Percentiles rank a stretch among this genome's conserved stretches.
Evolutionary conservation across 441 rosid species (phyloP).

Genomic region (Metrosideros polymorpha): DNA sequence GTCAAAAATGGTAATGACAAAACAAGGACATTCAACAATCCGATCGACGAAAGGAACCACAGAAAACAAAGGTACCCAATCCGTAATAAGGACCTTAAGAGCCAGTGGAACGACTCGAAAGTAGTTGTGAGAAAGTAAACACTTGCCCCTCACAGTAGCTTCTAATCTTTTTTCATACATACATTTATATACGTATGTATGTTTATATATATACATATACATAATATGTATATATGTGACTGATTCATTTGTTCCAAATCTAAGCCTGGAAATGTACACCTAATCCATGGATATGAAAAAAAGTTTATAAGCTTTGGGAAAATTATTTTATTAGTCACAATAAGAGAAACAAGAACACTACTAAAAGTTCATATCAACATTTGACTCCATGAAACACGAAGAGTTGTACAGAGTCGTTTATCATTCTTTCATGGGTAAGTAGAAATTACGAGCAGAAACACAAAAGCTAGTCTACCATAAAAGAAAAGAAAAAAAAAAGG

Average conservation of each 20-base stretch:
- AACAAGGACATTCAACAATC: background rate
- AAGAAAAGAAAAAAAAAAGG: no score
- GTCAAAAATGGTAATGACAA: background rate
- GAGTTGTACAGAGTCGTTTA: background rate
- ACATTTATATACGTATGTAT: no score
- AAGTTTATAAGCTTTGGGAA: background rate
- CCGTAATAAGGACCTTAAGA: background rate
- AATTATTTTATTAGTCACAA: background rate
- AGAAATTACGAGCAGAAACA: background rate
- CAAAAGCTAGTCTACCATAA: background rate
- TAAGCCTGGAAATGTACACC: background rate
- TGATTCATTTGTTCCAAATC: background rate
- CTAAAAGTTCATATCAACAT: background rate
- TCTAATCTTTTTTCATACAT: conserved; percentile 28
- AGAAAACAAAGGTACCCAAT: background rate
- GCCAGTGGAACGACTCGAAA: background rate
- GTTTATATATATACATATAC: no score
- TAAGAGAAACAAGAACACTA: background rate
- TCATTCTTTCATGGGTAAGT: background rate
- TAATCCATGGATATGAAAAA: background rate
- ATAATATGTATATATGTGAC: background rate
- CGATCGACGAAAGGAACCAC: background rate
- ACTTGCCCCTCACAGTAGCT: background rate
- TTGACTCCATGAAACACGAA: background rate
- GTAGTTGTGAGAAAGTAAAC: background rate